Base-by-base conservation (phyloP, 352 stramenopile genomes). In the Blastocystis sp. region DNA sequence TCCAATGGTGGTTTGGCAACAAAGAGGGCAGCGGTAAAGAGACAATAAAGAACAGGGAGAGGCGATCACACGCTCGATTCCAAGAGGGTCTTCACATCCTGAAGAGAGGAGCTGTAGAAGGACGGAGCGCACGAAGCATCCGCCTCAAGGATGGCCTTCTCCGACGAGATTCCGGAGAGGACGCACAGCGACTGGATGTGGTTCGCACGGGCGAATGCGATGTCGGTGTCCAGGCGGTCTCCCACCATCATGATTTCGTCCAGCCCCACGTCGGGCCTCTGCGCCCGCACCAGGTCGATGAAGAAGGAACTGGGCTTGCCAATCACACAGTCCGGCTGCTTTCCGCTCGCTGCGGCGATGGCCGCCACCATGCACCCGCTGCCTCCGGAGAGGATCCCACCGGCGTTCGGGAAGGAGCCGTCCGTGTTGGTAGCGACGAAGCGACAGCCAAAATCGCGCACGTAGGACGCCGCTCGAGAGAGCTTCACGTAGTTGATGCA, bases 341-440 rank as follows among this genome's bases (percentile, higher is more conserved):
- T 84, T 66, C 74, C 74, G 23, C 56, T 48, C n/a, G 52, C 52
- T 19, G 60, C 56, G 28, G 34, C 38, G 17, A 84, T 84, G 28
- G 74, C 74, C 17, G 74, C 19, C 4, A 84, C 74, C 34, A 84
- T 84, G 61, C 74, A 88, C 4, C 78, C 67, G 45, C 78, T 79
- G 14, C 64, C 78, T 77, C 78, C 78, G 2, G 78, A n/a, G 23
- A 88, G 4, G 48, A 88, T 28, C 9, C 59, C 59, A 45, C 62
- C 78, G 11, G 64, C 56, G 56, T 88, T 76, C 3, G 78, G 78
- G 70, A 65, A 88, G 17, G 78, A 79, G 28, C 40, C 78, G 45
- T 88, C 78, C n/a, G 78, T 88, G 53, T 88, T 88, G 14, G 78
- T 88, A 21, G 78, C 78, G 4, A 88, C 34, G 56, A 88, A 88